Percentiles rank a stretch among this genome's conserved stretches.
These are phyloP conservation scores for Kodamaea leandrae DNA, from an alignment of 805 yeast species.

Conservation along the genomic window DNA sequence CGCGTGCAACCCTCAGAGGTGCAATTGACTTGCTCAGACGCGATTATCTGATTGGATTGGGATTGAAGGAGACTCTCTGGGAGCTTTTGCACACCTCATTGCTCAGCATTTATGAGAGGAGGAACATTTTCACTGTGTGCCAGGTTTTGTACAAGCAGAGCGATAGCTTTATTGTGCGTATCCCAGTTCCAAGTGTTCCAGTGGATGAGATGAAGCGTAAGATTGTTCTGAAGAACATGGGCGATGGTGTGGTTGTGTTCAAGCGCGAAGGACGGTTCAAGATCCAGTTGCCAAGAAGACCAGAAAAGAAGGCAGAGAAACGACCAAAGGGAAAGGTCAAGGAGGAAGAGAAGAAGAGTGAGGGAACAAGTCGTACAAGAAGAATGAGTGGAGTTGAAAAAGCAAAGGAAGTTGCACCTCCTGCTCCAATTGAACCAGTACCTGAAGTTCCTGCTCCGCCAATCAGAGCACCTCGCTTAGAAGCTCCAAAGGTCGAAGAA, in stretches of 20 bases:
- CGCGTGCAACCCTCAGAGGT: conserved; percentile 63
- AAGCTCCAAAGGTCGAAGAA: no score
- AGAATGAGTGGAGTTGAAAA: no score
- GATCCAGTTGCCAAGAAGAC: conserved; percentile 43
- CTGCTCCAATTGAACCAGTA: no score
- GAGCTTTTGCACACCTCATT: conserved; percentile 60
- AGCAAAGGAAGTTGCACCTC: no score
- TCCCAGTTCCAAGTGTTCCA: conserved; percentile 64
- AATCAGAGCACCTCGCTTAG: no score
- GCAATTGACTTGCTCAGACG: conserved; percentile 63
- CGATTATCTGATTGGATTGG: conserved; percentile 54
- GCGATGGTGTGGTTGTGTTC: conserved; percentile 53
- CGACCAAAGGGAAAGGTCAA: not conserved
- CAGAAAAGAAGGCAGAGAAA: conserved; percentile 1
- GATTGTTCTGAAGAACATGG: conserved; percentile 56
- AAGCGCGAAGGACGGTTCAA: conserved; percentile 59
- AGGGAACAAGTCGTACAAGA: no score
- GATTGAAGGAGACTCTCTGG: conserved; percentile 67
- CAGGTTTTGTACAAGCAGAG: conserved; percentile 62
- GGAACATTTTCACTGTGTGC: conserved; percentile 61
- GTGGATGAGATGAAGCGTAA: conserved; percentile 46
- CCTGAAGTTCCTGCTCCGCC: no score
- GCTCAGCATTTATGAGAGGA: conserved; percentile 55
- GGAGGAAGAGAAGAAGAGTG: no score
- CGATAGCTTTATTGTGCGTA: conserved; percentile 57